Conservation (phyloP, 495 filamentous ascomycete species). For the Penicillium canariense region DNA sequence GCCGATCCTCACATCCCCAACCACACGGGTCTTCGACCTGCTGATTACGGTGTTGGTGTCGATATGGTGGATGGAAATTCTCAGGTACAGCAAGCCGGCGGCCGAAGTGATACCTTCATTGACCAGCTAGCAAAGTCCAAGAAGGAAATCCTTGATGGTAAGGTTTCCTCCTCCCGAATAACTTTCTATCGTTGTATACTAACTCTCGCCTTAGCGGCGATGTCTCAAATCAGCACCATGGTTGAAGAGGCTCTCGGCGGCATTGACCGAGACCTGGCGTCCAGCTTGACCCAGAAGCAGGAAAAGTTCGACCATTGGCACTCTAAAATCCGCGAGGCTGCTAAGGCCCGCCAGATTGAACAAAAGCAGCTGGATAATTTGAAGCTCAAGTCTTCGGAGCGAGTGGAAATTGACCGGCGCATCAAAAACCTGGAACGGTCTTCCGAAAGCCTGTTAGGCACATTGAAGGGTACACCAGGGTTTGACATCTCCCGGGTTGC, state of each 20-base stretch:
- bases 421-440: slow-evolving; percentile 59
- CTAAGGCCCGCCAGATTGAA: slow-evolving; percentile 72
- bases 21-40: slow-evolving; percentile 76
- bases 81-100: slow-evolving; percentile 49
- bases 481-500: slow-evolving; percentile 31
- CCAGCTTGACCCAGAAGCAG: slow-evolving; percentile 78
- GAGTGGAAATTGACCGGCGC: slow-evolving; percentile 58
- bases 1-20: slow-evolving; percentile 89
- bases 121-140: slow-evolving; percentile 58
- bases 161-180: not conserved
- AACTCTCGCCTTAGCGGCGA: slow-evolving; percentile 55
- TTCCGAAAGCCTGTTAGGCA: slow-evolving; percentile 45
- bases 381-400: slow-evolving; percentile 56
- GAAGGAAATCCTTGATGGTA: slow-evolving; percentile 48
- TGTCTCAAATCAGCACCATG: slow-evolving; percentile 49
- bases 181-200: slow-evolving; percentile 13
- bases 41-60: slow-evolving; percentile 90
- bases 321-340: slow-evolving; percentile 70
- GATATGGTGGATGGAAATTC: slow-evolving; percentile 49
- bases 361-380: slow-evolving; percentile 66
- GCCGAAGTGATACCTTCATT: slow-evolving; percentile 52
- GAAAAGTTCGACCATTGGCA: slow-evolving; percentile 75
- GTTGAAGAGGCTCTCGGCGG: slow-evolving; percentile 56
- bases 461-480: slow-evolving; percentile 33
- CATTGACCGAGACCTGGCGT: slow-evolving; percentile 69